Evolutionary conservation across 371 early-diverging fungal species (phyloP).

Genomic region (Circinella minor): DNA sequence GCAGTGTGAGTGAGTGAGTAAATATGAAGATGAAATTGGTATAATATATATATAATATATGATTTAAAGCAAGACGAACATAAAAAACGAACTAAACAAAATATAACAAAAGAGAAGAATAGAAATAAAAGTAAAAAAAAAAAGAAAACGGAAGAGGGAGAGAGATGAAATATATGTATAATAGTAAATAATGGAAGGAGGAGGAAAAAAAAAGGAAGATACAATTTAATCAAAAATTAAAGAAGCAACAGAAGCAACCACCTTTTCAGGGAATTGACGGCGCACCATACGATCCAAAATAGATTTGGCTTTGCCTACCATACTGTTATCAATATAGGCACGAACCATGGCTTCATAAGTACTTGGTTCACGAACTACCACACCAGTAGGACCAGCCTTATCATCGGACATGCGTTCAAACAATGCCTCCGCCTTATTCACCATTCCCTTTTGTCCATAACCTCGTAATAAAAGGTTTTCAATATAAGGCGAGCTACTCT

Average conservation of each 20-base stretch:
- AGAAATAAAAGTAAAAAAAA: no score
- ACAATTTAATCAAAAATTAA: slow-evolving; percentile 19
- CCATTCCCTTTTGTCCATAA: slow-evolving; percentile 49
- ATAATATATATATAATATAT: no score
- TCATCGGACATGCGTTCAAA: slow-evolving; percentile 66
- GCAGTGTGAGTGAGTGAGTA: no score
- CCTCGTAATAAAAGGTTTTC: slow-evolving; percentile 69
- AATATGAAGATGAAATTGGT: no score
- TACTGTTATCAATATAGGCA: slow-evolving; percentile 54
- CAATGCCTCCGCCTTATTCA: slow-evolving; percentile 51
- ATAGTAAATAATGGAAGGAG: no score
- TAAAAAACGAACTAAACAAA: no score
- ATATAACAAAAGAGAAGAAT: no score
- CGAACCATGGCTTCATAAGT: slow-evolving; percentile 69
- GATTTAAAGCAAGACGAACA: no score
- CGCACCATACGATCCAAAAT: slow-evolving; percentile 44
- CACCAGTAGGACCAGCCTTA: slow-evolving; percentile 14
- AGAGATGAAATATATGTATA: no score
- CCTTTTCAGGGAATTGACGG: slow-evolving; percentile 55
- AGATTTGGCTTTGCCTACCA: slow-evolving; percentile 46
- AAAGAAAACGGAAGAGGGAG: no score
- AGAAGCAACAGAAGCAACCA: slow-evolving; percentile 43
- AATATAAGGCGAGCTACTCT: slow-evolving; percentile 62
- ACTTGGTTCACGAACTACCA: slow-evolving; percentile 59
- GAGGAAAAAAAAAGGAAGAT: no score